Evolutionary conservation across 2,329 filamentous ascomycete genomes (phyloP), one percentile per base, ranked within the genome.

Genomic region (Aspergillus eucalypticola): DNA sequence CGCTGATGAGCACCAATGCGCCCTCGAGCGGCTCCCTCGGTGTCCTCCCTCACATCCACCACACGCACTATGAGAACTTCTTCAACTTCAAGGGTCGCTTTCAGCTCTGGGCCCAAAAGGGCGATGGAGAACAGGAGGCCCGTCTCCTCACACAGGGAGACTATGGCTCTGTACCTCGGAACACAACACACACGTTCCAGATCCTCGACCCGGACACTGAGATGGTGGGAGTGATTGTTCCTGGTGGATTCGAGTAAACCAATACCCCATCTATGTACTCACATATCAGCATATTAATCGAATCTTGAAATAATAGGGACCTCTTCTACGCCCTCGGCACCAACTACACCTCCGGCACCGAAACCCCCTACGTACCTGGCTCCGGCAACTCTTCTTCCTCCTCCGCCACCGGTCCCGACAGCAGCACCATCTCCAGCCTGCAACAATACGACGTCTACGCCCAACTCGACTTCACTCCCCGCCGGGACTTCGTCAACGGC

Each of bases 161-260:
- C 61, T 82, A 79, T 60, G 80, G 79, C 39, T 77, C 77, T 4
- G 78, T 82, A 0, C 76, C 79, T 0, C 70, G 71, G 19, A 77
- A 82, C 61, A 81, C 78, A 1, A 80, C 77, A 1, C 81, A 82
- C 60, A 80, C 79, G 3, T 82, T 82, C 70, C 78, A 81, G 64
- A 71, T 82, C 15, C 65, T 80, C 11, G 80, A 82, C 56, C 79
- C 79, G 0, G 78, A 82, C 62, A 81, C 79, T 4, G 76, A 82
- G 62, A 74, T 83, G 67, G 73, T 78, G 1, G 80, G 81, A 2
- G 73, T 81, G 0, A 78, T 82, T 49, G 70, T 73, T 7, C 80
- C 81, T 2, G 79, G 81, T 32, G 80, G 79, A n/a, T 82, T 83
- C 54, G 80, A 83, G 71, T 75, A 71, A 49, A 67, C 69, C 8